A percentile compares a stretch with the other conserved stretches of the same genome.
Conservation (phyloP, 179 eudicot species). For the Beta lomatogona region DNA sequence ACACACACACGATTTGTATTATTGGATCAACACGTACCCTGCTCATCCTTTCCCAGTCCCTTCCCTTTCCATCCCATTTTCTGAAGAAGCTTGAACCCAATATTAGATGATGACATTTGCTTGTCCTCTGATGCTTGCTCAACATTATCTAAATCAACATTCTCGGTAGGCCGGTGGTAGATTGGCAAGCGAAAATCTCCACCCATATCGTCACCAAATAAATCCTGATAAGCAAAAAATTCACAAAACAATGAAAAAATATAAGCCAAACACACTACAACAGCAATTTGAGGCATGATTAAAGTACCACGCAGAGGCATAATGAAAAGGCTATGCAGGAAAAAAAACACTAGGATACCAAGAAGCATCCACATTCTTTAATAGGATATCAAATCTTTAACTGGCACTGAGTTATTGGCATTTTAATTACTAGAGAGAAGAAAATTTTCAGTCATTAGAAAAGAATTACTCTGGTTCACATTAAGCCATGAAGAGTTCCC, state of each 20-base stretch:
- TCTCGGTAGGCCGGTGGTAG: constrained; percentile 76
- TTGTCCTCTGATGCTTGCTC: constrained; percentile 92
- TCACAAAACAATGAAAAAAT: background rate
- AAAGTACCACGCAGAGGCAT: background rate
- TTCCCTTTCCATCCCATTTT: constrained; percentile 98
- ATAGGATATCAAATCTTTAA: background rate
- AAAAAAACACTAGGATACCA: background rate
- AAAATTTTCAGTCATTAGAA: background rate
- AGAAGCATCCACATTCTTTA: background rate
- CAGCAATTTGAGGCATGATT: background rate
- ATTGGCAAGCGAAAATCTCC: constrained; percentile 82
- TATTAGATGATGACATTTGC: constrained; percentile 71
- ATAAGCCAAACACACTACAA: background rate
- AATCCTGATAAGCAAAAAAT: constrained; percentile 42
- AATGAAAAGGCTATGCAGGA: background rate
- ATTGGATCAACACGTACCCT: constrained; percentile 50
- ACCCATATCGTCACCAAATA: constrained; percentile 53
- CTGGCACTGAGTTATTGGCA: background rate
- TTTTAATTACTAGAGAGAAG: background rate
- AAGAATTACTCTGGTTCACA: background rate
- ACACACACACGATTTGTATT: background rate
- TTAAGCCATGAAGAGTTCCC: background rate
- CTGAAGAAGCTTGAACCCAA: constrained; percentile 86
- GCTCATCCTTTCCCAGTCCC: constrained; percentile 90
- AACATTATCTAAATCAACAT: constrained; percentile 76